Evolutionary conservation across 139 green algal genomes (phyloP).

Genomic region (Ettlia oleoabundans): DNA sequence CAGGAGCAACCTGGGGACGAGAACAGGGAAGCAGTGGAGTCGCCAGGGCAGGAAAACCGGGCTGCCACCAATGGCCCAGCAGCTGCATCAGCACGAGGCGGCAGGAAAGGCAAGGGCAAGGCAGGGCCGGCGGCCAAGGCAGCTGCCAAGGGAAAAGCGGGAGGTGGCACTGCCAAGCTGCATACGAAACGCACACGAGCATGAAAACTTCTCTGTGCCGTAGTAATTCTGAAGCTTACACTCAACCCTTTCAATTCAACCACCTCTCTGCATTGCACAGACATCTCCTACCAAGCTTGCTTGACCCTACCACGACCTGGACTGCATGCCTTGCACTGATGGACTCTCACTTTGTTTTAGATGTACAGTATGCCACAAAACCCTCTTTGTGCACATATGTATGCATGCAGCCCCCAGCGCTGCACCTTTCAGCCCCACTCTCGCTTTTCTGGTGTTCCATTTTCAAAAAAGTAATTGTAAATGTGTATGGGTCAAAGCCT

Average conservation of each 20-base stretch:
- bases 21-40: too few relatives aligned
- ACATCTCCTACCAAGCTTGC: too few relatives aligned
- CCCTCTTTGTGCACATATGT: not conserved
- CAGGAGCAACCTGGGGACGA: too few relatives aligned
- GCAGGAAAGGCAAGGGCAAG: not conserved
- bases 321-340: too few relatives aligned
- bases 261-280: not conserved
- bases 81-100: not conserved
- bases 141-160: too few relatives aligned
- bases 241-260: not conserved
- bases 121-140: not conserved
- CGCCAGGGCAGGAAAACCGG: conserved; percentile 10
- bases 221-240: too few relatives aligned
- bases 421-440: not conserved
- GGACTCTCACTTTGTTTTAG: not conserved
- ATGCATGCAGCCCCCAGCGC: not conserved
- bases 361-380: not conserved
- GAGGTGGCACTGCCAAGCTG: too few relatives aligned
- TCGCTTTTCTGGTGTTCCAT: too few relatives aligned
- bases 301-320: not conserved
- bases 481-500: too few relatives aligned
- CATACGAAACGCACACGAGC: too few relatives aligned
- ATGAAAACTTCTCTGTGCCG: too few relatives aligned
- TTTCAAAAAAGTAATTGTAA: too few relatives aligned
- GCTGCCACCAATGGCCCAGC: not conserved